These are phyloP conservation scores for Sugiyamaella grinbergsii DNA, from an alignment of 1,139 yeast genomes.

Conservation along the genomic window DNA sequence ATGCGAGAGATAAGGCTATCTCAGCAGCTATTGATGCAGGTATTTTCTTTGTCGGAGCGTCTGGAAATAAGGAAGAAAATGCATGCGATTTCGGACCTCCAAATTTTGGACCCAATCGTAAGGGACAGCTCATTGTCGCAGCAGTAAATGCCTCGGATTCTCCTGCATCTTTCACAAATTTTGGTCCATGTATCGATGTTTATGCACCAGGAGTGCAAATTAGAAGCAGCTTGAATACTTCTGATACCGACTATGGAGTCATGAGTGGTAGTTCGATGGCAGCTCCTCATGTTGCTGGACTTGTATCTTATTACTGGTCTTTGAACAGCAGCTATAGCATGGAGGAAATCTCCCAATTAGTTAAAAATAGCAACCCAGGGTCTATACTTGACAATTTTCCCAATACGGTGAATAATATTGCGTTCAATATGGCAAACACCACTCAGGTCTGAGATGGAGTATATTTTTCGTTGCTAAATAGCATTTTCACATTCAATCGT, in stretches of 20 bases:
- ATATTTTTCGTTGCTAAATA: not conserved
- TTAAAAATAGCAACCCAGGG: slow-evolving; percentile 33
- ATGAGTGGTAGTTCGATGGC: slow-evolving; percentile 92
- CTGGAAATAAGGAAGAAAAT: slow-evolving; percentile 76
- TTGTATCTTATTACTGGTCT: slow-evolving; percentile 65
- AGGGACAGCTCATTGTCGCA: slow-evolving; percentile 68
- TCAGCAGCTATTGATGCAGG: slow-evolving; percentile 78
- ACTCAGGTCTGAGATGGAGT: slow-evolving; percentile 4
- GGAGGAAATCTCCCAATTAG: slow-evolving; percentile 27
- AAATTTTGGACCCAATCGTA: slow-evolving; percentile 63
- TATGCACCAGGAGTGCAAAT: slow-evolving; percentile 81
- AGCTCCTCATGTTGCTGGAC: slow-evolving; percentile 77
- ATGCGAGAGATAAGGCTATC: slow-evolving; percentile 78
- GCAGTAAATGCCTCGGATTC: slow-evolving; percentile 69
- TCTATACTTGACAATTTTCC: slow-evolving; percentile 26
- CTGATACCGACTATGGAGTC: slow-evolving; percentile 42
- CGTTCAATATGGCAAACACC: slow-evolving; percentile 32
- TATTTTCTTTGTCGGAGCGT: slow-evolving; percentile 72
- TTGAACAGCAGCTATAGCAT: slow-evolving; percentile 32
- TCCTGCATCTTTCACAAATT: slow-evolving; percentile 75
- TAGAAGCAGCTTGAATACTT: slow-evolving; percentile 45
- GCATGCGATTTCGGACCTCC: slow-evolving; percentile 85
- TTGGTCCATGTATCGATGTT: slow-evolving; percentile 84
- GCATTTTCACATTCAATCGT: not conserved
- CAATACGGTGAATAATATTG: slow-evolving; percentile 36